Evolutionary conservation across 2,329 filamentous ascomycete genomes (phyloP), one percentile per base, ranked within the genome.

Genomic region (Phaeosphaeria sp.): DNA sequence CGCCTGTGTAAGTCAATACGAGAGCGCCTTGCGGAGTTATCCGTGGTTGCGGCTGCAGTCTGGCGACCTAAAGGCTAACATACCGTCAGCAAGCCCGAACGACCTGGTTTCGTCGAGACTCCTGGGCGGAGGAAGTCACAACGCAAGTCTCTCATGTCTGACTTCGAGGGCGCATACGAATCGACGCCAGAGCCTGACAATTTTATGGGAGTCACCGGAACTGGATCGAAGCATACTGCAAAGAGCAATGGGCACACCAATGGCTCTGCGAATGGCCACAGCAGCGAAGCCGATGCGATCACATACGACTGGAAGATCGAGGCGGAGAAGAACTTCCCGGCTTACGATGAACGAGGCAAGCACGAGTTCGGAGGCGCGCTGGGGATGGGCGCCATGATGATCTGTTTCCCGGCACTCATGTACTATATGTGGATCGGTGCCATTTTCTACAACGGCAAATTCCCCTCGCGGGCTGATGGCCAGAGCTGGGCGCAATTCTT

Each of bases 401-500:
- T 93, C 62, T 87, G 90, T 46, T 99, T 98, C 79, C 95, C 95
- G n/a, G 62, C 89, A 39, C 85, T 99, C 69, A 98, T 98, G 94
- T 97, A 92, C 85, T 98, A 97, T 81, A 97, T 99, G 93, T 98
- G 93, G 93, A 89, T 96, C 77, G 95, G 95, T 50, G 91, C 94
- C 33, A 93, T 89, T 50, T 97, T 94, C 81, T 99, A 97, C 80
- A 83, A 92, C 74, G 94, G 94, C 67, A 88, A 90, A 63, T 83
- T 96, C 51, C 95, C 95, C 17, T 80, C 81, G 44, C 90, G 87
- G 1, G 80, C 80, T 1, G 75, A 85, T 44, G 90, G 85, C 43
- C 85, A 96, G 82, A 88, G 83, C 66, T 86, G 87, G 74, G 66
- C 72, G 13, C 88, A 94, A 18, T 98, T 97, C 75, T 83, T 85